Evolutionary conservation across 2,329 filamentous ascomycete genomes (phyloP).

Genomic region (Hymenoscyphus albidus): DNA sequence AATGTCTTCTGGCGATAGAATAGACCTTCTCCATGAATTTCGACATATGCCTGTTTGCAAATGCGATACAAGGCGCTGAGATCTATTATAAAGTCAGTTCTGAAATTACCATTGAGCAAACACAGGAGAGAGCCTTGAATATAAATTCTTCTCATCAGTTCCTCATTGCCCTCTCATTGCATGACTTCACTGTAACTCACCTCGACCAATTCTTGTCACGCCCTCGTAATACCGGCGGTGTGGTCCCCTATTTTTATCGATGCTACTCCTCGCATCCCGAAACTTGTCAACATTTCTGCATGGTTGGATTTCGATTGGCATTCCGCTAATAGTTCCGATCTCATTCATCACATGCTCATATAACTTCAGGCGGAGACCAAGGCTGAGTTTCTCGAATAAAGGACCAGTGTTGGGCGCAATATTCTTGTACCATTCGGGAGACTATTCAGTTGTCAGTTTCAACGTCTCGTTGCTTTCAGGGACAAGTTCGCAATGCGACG

Average conservation of each 20-base stretch:
- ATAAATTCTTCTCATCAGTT: too few species aligned
- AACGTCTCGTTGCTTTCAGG: not conserved
- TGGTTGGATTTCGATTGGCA: not conserved
- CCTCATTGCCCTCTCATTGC: too few species aligned
- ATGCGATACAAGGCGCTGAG: not conserved
- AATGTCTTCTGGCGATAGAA: not conserved
- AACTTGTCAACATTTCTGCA: too few species aligned
- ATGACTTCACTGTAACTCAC: too few species aligned
- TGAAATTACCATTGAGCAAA: too few species aligned
- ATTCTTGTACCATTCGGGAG: not conserved
- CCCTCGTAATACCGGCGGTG: too few species aligned
- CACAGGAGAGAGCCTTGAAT: too few species aligned
- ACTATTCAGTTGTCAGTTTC: not conserved
- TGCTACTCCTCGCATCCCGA: too few species aligned
- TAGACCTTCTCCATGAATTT: not conserved
- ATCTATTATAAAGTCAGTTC: not conserved
- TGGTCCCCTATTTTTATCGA: too few species aligned
- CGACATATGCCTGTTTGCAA: not conserved
- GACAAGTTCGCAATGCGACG: not conserved
- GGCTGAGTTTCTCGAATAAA: not conserved
- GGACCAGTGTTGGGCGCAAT: not conserved
- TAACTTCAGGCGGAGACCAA: not conserved
- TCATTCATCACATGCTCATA: not conserved
- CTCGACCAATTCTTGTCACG: too few species aligned
- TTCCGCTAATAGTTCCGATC: not conserved